Conservation (phyloP, 2,329 filamentous ascomycete genomes). For the Dothideomycetes sp. region DNA sequence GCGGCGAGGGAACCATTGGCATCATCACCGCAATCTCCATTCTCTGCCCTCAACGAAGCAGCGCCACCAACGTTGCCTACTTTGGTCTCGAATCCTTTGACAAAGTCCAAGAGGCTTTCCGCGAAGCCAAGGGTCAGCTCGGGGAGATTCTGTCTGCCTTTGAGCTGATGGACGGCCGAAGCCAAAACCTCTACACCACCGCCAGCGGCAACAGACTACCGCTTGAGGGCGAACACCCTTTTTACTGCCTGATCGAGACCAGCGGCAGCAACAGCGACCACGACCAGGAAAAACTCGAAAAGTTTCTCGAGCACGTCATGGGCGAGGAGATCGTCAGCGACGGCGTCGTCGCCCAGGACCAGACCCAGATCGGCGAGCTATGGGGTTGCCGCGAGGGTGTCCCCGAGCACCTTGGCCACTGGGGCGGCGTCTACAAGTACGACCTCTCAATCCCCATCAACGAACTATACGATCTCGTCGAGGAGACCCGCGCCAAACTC, state of each 20-base stretch:
- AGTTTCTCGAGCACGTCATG: constrained; percentile 89
- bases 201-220: constrained; percentile 70
- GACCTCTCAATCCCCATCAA: constrained; percentile 86
- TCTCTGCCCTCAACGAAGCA: constrained; percentile 75
- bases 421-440: constrained; percentile 96
- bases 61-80: constrained; percentile 88
- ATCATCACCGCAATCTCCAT: constrained; percentile 87
- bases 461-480: constrained; percentile 80
- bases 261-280: constrained; percentile 91
- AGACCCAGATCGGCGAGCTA: constrained; percentile 73
- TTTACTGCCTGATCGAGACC: constrained; percentile 95
- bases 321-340: constrained; percentile 74
- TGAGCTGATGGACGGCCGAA: constrained; percentile 86
- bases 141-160: constrained; percentile 95
- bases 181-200: constrained; percentile 63
- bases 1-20: constrained; percentile 87
- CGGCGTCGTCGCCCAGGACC: constrained; percentile 84
- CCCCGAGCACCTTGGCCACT: constrained; percentile 77
- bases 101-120: constrained; percentile 75
- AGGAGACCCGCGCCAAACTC: constrained; percentile 68
- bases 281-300: constrained; percentile 79
- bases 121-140: constrained; percentile 78
- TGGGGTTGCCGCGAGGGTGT: constrained; percentile 95
- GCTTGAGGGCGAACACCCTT: constrained; percentile 73
- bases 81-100: constrained; percentile 87